These are phyloP conservation scores for Talaromyces atroroseus DNA, from an alignment of 2,329 filamentous ascomycete species.

Conservation along the genomic window DNA sequence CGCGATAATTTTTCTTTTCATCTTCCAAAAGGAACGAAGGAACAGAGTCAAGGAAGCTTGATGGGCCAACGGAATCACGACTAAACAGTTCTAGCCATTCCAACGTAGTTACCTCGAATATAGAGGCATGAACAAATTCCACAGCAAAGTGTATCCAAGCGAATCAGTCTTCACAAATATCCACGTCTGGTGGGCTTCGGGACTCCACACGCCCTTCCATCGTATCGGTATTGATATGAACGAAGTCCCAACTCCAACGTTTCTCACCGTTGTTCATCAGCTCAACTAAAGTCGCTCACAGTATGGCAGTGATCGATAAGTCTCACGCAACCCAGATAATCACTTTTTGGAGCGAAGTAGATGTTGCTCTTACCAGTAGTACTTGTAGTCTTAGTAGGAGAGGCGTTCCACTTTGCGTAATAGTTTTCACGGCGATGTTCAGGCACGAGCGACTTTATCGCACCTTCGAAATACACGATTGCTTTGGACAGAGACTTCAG, in stretches of 20 bases:
- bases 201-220: neutral
- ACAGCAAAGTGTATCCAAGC: conserved; percentile 3
- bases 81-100: neutral
- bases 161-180: neutral
- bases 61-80: neutral
- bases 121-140: conserved; percentile 1
- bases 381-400: neutral
- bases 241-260: conserved; percentile 1
- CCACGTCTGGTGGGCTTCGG: neutral
- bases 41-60: neutral
- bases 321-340: neutral
- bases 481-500: neutral
- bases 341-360: neutral
- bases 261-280: neutral
- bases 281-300: neutral
- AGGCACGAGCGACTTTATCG: neutral
- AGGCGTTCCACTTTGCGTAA: conserved; percentile 5
- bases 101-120: neutral
- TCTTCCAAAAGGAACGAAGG: neutral
- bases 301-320: neutral
- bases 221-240: neutral
- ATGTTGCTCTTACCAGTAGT: neutral
- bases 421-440: neutral
- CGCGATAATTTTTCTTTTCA: neutral
- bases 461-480: neutral